Base-by-base conservation (phyloP, 495 filamentous ascomycete genomes). In the Bathelium albidoporum region DNA sequence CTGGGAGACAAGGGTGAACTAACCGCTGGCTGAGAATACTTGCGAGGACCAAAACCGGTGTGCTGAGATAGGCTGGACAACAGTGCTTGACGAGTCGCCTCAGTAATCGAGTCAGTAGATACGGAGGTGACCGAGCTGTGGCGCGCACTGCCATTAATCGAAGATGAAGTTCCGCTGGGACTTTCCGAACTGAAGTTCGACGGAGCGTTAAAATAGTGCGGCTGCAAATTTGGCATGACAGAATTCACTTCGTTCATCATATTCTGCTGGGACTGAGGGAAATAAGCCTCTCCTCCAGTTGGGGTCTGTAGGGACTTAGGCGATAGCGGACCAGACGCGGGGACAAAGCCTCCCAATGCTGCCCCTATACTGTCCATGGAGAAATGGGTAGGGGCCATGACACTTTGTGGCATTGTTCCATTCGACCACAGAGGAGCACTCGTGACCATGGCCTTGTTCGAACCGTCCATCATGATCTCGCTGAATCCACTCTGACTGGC, bases 401-500 rank as follows among this genome's bases (percentile, higher is more conserved):
- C 74, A 18, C 83, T 77, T 45, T 82, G 80, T 1, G 82, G 76
- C 74, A 89, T 84, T 67, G 89, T 79, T 22, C 81, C 77, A 60
- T 84, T 84, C 66, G 87, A 85, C 90, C 85, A 88, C 69, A 85
- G 79, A 28, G 81, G 78, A 64, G 75, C 78, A 31, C 81, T 77
- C 11, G 68, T 74, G 28, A 74, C 72, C 7, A 81, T 71, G 32
- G 79, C 79, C 60, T 80, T 85, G 68, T 87, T 88, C 12, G 88
- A 86, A 4, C 88, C 89, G 72, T 96, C 91, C 44, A 95, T 77
- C 88, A 96, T 92, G 63, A 91, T 83, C 70, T 97, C 93, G 73
- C 90, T 96, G 69, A 95, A 88, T 16, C 88, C 90, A 74, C 88
- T 93, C 67, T 93, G 91, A 70, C 92, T 96, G 31, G 87, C 89